These are phyloP conservation scores for Cercospora sojina DNA, from an alignment of 2,329 filamentous ascomycete genomes.

Conservation along the genomic window DNA sequence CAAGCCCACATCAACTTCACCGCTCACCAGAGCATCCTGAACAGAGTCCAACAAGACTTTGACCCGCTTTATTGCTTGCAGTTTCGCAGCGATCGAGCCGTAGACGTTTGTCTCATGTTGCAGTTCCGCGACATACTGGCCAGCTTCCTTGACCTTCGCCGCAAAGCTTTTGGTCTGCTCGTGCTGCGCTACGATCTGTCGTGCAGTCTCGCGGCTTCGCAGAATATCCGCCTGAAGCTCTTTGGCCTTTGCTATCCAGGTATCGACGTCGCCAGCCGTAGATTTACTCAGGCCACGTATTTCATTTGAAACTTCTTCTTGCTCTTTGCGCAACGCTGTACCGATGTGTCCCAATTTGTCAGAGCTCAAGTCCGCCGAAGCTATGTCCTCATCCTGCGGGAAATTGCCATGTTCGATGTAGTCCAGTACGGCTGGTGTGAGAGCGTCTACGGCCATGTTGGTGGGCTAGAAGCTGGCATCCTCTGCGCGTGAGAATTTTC, in stretches of 20 bases:
- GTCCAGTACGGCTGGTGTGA: constrained; percentile 63
- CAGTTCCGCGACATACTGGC: constrained; percentile 55
- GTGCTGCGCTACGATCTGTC: constrained; percentile 75
- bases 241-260: constrained; percentile 83
- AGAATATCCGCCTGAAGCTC: constrained; percentile 82
- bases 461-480: not conserved
- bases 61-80: constrained; percentile 54
- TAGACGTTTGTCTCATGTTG: constrained; percentile 62
- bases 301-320: constrained; percentile 61
- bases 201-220: constrained; percentile 73
- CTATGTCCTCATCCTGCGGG: constrained; percentile 56
- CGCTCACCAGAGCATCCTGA: constrained; percentile 46
- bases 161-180: constrained; percentile 66
- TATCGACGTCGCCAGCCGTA: constrained; percentile 74
- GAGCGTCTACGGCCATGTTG: constrained; percentile 27
- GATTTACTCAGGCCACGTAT: constrained; percentile 75
- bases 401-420: constrained; percentile 60
- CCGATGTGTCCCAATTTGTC: constrained; percentile 52
- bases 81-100: constrained; percentile 50
- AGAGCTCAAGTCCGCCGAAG: constrained; percentile 53
- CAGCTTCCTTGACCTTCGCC: constrained; percentile 62
- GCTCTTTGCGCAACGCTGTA: constrained; percentile 52
- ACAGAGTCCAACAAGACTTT: constrained; percentile 50
- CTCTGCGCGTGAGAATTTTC: not conserved
- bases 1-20: constrained; percentile 50